Conservation (phyloP, 768 basidiomycete species). For the Psilocybe subaeruginosa region DNA sequence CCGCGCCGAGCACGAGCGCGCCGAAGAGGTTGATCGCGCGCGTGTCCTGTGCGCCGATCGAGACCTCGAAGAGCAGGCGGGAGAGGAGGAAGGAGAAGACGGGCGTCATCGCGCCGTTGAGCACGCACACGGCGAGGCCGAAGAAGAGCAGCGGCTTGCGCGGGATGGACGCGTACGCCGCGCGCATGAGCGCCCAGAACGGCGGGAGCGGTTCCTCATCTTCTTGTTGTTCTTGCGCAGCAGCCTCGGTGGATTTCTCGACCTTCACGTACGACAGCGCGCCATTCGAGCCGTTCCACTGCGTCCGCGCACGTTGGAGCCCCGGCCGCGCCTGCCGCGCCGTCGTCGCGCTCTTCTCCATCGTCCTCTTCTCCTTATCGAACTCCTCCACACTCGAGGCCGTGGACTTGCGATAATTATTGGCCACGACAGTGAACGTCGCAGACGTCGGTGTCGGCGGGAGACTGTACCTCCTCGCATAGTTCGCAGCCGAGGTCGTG, state of each 20-base stretch:
- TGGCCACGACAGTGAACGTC: conserved; percentile 4
- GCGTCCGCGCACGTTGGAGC: conserved; percentile 24
- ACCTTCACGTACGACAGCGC: conserved; percentile 28
- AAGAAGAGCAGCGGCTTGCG: conserved; percentile 69
- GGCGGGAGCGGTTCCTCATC: conserved; percentile 25
- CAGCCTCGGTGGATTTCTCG: conserved; percentile 15
- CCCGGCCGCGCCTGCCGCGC: conserved; percentile 28
- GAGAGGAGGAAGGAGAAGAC: conserved; percentile 92
- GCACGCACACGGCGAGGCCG: conserved; percentile 70
- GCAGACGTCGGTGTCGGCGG: conserved; percentile 59
- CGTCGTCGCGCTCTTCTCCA: conserved; percentile 40
- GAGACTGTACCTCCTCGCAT: conserved; percentile 52
- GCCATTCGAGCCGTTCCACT: conserved; percentile 13
- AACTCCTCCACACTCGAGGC: conserved; percentile 27
- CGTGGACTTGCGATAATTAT: not conserved
- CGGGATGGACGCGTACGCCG: conserved; percentile 73
- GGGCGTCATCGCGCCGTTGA: conserved; percentile 86
- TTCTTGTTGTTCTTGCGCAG: not conserved
- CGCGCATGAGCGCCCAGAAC: conserved; percentile 53
- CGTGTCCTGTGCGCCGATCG: conserved; percentile 66
- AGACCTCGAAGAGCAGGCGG: conserved; percentile 75
- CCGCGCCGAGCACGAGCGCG: conserved; percentile 71
- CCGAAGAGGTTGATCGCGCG: conserved; percentile 70
- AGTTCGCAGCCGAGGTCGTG: conserved; percentile 21
- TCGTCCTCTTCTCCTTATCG: conserved; percentile 46